Base-by-base conservation (phyloP, 192 early-diverging fungal species). In the Podila minutissima region DNA sequence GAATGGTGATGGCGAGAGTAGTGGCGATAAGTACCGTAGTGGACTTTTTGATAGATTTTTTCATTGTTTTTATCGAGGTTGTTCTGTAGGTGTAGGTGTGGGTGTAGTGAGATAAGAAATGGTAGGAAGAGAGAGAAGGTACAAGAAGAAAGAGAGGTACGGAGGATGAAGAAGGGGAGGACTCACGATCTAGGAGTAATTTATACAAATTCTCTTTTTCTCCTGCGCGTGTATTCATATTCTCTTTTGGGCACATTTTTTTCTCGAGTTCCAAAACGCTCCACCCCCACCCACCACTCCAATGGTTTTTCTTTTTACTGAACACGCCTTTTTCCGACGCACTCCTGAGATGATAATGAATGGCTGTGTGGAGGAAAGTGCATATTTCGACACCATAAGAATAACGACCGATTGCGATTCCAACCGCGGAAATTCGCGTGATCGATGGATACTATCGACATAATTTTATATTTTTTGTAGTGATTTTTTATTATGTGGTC, bases 261-360 rank as follows among this genome's bases (percentile, higher is more conserved):
- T 38, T 32, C 60, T 29, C 15, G 22, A 19, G 70, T 72, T 72
- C 71, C 64, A 38, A 72, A 64, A 63, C 35, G 70, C 70, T 63
- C 70, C 35, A 50, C 11, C 35, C 53, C 13, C 20, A 9, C 50
- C 20, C 26, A 55, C 53, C n/a, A 12, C 24, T 55, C 53, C 53
- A 55, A 55, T 55, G n/a, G 19, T 24, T 24, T n/a, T 12, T 12
- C 13, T n/a, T 9, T 24, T 24, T 55, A 55, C 22, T 9, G 51
- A 24, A 22, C 15, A 35, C 5, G 5, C 35, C 33, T 24, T 55
- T 24, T 55, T 55, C 24, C 53, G 6, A 67, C 32, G 26, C 35
- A 59, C 58, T 37, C 57, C 33, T 24, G 19, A 57, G 28, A 29
- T 20, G 13, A 9, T 28, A 59, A 37, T 22, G 32, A 28, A 3